Evolutionary conservation across 164 flowering plant species (phyloP).

Genomic region (Buxus sempervirens): DNA sequence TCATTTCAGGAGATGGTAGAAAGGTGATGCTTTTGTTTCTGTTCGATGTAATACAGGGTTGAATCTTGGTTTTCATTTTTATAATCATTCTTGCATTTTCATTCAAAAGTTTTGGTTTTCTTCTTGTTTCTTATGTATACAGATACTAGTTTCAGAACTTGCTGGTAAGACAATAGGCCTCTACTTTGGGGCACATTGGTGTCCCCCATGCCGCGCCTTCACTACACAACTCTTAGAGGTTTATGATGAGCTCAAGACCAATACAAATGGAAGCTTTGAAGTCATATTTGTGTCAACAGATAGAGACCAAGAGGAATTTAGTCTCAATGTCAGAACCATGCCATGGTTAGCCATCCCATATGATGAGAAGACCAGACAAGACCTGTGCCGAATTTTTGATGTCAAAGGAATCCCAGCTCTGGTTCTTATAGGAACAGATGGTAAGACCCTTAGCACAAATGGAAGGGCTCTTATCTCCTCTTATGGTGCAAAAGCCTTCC

Average conservation of each 20-base stretch:
- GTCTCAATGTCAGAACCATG: slow-evolving; percentile 35
- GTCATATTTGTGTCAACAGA: slow-evolving; percentile 52
- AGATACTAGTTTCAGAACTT: slow-evolving; percentile 42
- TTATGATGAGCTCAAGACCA: slow-evolving; percentile 32
- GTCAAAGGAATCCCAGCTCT: slow-evolving; percentile 53
- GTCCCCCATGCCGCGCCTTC: slow-evolving; percentile 55
- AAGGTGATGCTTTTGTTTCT: slow-evolving; percentile 29
- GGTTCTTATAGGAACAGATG: slow-evolving; percentile 48
- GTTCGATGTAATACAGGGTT: too few relatives aligned
- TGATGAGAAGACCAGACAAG: slow-evolving; percentile 40
- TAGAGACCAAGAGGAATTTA: slow-evolving; percentile 44
- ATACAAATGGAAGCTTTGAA: slow-evolving; percentile 24
- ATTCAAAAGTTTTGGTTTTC: not conserved
- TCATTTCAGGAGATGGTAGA: slow-evolving; percentile 30
- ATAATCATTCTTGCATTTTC: not conserved
- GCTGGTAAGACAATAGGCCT: slow-evolving; percentile 57
- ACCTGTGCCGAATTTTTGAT: slow-evolving; percentile 50
- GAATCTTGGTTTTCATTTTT: too few relatives aligned
- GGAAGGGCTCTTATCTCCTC: slow-evolving; percentile 44
- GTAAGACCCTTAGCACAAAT: slow-evolving; percentile 39
- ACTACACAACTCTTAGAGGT: slow-evolving; percentile 38
- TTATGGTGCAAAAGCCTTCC: slow-evolving; percentile 55
- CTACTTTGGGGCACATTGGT: slow-evolving; percentile 61
- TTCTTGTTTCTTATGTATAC: slow-evolving; percentile 16
- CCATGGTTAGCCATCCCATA: slow-evolving; percentile 66